Evolutionary conservation across 108 stramenopile species (phyloP), one percentile per base, ranked within the genome.

Genomic region (Cyclotella distinguenda): DNA sequence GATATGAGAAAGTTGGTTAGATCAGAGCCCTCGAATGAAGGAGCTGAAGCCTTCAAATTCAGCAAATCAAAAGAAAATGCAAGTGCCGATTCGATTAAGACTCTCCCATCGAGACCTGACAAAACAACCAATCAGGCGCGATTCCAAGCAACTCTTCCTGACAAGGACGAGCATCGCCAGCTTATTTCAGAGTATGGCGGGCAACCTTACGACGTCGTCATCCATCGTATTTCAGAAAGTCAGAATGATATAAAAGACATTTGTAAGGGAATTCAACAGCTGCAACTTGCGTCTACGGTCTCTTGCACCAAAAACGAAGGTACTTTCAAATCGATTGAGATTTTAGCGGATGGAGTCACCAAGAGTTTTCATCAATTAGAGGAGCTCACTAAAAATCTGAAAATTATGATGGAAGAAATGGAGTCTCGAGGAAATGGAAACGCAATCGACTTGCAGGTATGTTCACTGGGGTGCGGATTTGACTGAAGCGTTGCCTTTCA

Each of bases 201-300:
- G 4, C 16, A 30, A 0, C 27, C 26, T n/a, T 50, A 59, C 56
- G 34, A 40, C 23, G 48, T 31, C n/a, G 35, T 76, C 4, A 27
- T 68, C 0, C 43, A 57, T 39, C 32, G 33, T 0, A 49, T 76
- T 7, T 36, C 47, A 43, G 36, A 45, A 15, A 45, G 67, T 16
- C 60, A 76, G 40, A 51, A 51, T 1, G 44, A 46, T 1, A 35
- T 76, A 0, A 32, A 44, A 30, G 43, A 43, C 0, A 40, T 76
- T 22, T 67, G 60, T 23, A 39, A 38, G 10, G 66, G 53, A 11
- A 50, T 76, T 13, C 57, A 50, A 39, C 60, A 64, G 25, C 48
- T 76, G 16, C 61, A 49, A 26, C 6, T 35, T 26, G 27, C 49
- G n/a, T 18, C 25, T 30, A 2, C 35, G 28, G 32, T 22, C 23